Conservation (phyloP, 768 basidiomycete genomes). For the Suillus alpinus region DNA sequence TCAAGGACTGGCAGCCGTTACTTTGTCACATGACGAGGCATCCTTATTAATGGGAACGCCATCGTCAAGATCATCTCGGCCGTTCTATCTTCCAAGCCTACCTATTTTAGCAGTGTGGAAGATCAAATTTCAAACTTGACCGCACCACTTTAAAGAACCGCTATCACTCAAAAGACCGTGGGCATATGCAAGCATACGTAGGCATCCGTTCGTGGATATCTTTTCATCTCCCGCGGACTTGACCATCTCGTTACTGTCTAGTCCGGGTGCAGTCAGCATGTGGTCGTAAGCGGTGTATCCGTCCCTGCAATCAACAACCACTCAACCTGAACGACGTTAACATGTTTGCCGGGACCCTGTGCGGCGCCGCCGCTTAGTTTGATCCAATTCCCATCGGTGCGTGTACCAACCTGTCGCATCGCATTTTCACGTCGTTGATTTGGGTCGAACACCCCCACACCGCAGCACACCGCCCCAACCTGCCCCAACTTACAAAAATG, state of each 20-base stretch:
- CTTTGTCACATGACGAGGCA: neutral
- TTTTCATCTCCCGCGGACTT: slow-evolving; percentile 8
- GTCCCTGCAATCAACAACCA: slow-evolving; percentile 9
- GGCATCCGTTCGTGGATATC: neutral
- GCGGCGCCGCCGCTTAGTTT: neutral
- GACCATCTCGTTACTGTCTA: slow-evolving; percentile 2
- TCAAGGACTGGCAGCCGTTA: too few relatives aligned
- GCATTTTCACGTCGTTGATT: neutral
- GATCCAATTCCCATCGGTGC: neutral
- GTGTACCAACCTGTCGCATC: neutral
- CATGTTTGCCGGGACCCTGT: slow-evolving; percentile 6
- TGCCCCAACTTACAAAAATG: neutral
- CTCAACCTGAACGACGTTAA: slow-evolving; percentile 1
- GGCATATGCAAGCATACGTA: neutral
- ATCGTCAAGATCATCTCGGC: neutral
- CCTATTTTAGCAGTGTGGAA: neutral
- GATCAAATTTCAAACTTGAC: neutral
- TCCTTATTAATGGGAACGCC: neutral
- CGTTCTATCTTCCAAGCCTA: neutral
- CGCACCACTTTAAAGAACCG: neutral
- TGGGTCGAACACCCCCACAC: neutral
- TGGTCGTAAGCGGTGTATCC: slow-evolving; percentile 4
- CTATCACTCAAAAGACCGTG: slow-evolving; percentile 3
- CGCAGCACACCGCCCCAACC: slow-evolving; percentile 1
- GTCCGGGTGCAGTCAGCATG: slow-evolving; percentile 5